Evolutionary conservation across 2,329 filamentous ascomycete genomes (phyloP).

Genomic region (Ophiocordyceps sinensis): DNA sequence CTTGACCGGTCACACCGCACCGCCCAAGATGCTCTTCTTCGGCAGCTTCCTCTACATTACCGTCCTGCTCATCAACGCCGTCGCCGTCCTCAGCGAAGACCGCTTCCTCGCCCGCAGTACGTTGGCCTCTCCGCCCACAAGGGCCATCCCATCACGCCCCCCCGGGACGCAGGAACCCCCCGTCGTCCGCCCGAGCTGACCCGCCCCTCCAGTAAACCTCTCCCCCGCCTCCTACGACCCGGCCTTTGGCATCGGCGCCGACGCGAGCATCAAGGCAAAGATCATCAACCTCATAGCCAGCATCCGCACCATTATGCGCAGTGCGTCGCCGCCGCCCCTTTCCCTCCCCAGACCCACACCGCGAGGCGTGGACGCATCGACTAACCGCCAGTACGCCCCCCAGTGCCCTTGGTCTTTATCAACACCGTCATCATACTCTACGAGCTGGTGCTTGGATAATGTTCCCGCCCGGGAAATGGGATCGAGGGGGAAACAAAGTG

Average conservation of each 20-base stretch:
- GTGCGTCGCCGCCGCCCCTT: conserved; percentile 28
- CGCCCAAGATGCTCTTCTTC: conserved; percentile 48
- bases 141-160: too few relatives aligned
- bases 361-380: too few relatives aligned
- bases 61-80: conserved; percentile 82
- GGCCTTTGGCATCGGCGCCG: conserved; percentile 59
- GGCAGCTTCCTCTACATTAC: conserved; percentile 62
- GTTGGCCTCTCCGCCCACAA: conserved; percentile 7
- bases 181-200: too few relatives aligned
- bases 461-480: background rate
- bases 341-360: background rate
- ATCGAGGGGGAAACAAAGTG: background rate
- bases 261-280: conserved; percentile 72
- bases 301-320: conserved; percentile 82
- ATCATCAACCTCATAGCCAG: conserved; percentile 81
- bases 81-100: conserved; percentile 89
- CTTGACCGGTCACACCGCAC: background rate
- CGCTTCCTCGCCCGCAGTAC: conserved; percentile 64
- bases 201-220: conserved; percentile 71
- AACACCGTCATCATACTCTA: conserved; percentile 76
- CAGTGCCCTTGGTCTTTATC: conserved; percentile 73
- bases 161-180: too few relatives aligned
- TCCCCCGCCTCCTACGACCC: conserved; percentile 56
- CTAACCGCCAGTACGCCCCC: background rate
- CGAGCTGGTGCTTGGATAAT: conserved; percentile 60